Evolutionary conservation across 1,139 yeast genomes (phyloP).

Genomic region (Magnusiomyces ingens): DNA sequence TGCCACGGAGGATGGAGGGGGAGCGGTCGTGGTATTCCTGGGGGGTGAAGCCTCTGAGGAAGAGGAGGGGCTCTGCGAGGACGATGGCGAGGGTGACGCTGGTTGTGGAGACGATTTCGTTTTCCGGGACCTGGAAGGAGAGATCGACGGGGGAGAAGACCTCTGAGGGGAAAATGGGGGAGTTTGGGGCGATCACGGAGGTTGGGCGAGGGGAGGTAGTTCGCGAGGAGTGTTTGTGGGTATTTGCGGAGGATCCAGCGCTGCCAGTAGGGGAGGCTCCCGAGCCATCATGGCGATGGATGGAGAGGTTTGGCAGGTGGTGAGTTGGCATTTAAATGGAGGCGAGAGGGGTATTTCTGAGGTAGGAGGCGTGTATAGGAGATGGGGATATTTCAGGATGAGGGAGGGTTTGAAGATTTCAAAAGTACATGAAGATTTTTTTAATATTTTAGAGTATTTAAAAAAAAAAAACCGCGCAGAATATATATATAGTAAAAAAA

Average conservation of each 20-base stretch:
- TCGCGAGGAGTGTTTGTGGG: neutral
- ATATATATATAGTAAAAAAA: too few relatives aligned
- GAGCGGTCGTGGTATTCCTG: conserved; percentile 62
- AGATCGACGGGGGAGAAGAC: conserved; percentile 15
- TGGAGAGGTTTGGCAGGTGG: neutral
- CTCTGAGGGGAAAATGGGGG: conserved; percentile 16
- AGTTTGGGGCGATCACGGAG: neutral
- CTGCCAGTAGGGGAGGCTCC: too few relatives aligned
- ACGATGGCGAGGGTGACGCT: conserved; percentile 34
- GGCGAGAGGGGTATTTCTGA: neutral
- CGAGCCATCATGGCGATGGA: too few relatives aligned
- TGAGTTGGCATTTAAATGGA: neutral
- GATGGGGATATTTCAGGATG: too few relatives aligned
- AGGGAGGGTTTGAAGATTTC: neutral
- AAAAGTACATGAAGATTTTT: too few relatives aligned
- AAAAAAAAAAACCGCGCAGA: too few relatives aligned
- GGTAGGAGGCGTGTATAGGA: neutral
- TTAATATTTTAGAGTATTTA: too few relatives aligned
- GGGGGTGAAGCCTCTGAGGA: conserved; percentile 72
- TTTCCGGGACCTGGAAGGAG: conserved; percentile 15
- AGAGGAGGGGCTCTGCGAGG: conserved; percentile 73
- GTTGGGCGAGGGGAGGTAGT: neutral
- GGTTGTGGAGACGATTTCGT: conserved; percentile 10
- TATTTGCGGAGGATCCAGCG: neutral
- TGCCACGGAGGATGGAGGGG: conserved; percentile 80